phyloP scores from a whole-genome alignment of 1,284 basidiomycete genomes.

The Pterula multifida region DNA sequence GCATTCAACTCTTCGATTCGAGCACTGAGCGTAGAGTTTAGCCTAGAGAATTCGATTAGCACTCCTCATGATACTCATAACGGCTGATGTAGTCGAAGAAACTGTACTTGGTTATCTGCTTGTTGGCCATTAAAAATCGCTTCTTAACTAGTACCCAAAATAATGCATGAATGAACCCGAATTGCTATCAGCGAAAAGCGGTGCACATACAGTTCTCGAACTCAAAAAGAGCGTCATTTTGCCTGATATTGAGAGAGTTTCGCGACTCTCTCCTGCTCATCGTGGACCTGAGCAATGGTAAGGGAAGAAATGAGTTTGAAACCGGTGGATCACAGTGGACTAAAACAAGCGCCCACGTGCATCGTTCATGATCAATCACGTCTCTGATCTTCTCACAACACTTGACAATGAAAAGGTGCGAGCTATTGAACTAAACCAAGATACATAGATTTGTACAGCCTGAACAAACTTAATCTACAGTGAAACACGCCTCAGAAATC shows the following conservation, averaged over 20 bases:
- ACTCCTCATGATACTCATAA: not conserved
- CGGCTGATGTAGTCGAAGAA: not conserved
- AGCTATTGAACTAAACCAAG: no score
- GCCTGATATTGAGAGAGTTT: slow-evolving; percentile 49
- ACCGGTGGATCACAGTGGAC: slow-evolving; percentile 9
- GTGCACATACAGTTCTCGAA: slow-evolving; percentile 65
- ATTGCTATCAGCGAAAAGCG: slow-evolving; percentile 2
- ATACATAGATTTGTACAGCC: not conserved
- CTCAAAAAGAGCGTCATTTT: slow-evolving; percentile 69
- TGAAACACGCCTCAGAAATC: not conserved
- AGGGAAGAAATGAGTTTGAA: slow-evolving; percentile 9
- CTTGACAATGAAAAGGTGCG: no score
- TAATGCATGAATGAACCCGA: slow-evolving; percentile 10
- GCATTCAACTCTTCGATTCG: slow-evolving; percentile 74
- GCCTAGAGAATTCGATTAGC: slow-evolving; percentile 24
- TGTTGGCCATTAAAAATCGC: slow-evolving; percentile 80
- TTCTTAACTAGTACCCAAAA: slow-evolving; percentile 59
- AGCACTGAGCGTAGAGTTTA: slow-evolving; percentile 72
- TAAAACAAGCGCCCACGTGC: slow-evolving; percentile 3
- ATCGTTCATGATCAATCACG: not conserved
- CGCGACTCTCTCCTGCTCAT: slow-evolving; percentile 77
- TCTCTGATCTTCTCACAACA: not conserved
- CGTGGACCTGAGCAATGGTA: slow-evolving; percentile 28
- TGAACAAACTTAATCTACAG: not conserved
- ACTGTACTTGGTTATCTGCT: slow-evolving; percentile 73